Conservation (phyloP, 805 yeast species). For the Saturnispora gosingensis region DNA sequence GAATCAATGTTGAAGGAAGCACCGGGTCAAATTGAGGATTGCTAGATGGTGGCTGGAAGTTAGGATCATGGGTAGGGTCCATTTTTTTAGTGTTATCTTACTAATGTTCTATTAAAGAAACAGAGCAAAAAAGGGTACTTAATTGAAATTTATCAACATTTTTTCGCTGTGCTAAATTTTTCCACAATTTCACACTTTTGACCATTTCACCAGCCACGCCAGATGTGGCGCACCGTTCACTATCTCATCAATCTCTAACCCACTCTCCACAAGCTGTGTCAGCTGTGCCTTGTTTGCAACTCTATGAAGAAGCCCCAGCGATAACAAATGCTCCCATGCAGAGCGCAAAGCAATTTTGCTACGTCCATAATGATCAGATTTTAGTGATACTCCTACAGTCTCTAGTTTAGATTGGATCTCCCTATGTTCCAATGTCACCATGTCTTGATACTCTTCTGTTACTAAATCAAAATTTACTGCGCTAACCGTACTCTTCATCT, state of each 20-base stretch:
- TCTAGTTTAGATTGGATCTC: conserved; percentile 19
- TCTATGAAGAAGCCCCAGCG: conserved; percentile 8
- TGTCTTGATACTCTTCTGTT: conserved; percentile 61
- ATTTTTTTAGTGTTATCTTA: conserved; percentile 27
- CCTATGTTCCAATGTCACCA: conserved; percentile 38
- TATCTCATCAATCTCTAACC: conserved; percentile 10
- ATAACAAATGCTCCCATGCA: conserved; percentile 15
- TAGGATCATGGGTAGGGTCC: conserved; percentile 93
- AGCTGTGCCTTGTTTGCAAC: conserved; percentile 1
- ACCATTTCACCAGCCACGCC: conserved; percentile 5
- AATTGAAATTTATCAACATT: background rate
- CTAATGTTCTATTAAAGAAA: background rate
- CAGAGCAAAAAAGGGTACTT: background rate
- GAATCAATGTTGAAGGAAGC: conserved; percentile 60
- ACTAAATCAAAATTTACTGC: conserved; percentile 70
- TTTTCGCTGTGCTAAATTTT: background rate
- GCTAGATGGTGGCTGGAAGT: conserved; percentile 77
- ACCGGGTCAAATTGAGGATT: conserved; percentile 53
- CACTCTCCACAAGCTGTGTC: conserved; percentile 5
- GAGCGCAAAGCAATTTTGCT: conserved; percentile 10
- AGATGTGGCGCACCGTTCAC: background rate
- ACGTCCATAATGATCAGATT: conserved; percentile 1
- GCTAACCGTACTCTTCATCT: conserved; percentile 45
- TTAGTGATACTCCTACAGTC: conserved; percentile 12
- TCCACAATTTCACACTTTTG: background rate